phyloP scores from a whole-genome alignment of 441 rosid genomes.

The Monsonia emarginata region DNA sequence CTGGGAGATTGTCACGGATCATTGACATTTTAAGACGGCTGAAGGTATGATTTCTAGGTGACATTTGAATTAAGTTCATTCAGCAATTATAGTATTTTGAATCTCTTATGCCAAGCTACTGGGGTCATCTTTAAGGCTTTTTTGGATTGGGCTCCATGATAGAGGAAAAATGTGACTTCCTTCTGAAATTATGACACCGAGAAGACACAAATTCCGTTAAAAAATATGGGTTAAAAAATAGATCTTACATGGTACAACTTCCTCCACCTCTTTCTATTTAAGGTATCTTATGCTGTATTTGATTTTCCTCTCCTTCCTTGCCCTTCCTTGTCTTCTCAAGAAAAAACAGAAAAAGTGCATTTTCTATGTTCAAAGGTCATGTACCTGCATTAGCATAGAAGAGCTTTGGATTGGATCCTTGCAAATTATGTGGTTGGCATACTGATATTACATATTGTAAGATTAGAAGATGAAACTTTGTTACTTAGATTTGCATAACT shows the following conservation, averaged over 20 bases:
- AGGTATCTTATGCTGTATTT: not conserved
- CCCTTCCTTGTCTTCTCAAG: not conserved
- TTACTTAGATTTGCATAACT: not conserved
- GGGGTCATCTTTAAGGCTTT: not conserved
- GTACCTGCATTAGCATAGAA: not conserved
- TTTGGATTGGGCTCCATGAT: not conserved
- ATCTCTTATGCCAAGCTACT: constrained; percentile 4
- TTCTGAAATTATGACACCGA: not conserved
- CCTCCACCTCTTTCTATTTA: not conserved
- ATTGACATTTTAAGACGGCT: constrained; percentile 73
- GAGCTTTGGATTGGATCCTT: not conserved
- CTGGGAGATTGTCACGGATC: constrained; percentile 67
- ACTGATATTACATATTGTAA: not conserved
- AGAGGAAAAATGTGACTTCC: not conserved
- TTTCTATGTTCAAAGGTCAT: not conserved
- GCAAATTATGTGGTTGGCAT: not conserved
- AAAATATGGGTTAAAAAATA: not conserved
- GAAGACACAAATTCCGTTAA: not conserved
- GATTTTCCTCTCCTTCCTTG: not conserved
- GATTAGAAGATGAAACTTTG: not conserved
- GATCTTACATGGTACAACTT: not conserved
- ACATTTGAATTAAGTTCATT: constrained; percentile 12
- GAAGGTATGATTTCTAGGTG: constrained; percentile 47
- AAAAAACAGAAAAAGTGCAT: not conserved
- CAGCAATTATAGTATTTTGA: constrained; percentile 4